Evolutionary conservation across 2,329 filamentous ascomycete genomes (phyloP).

Genomic region (Trematosphaeria pertusa): DNA sequence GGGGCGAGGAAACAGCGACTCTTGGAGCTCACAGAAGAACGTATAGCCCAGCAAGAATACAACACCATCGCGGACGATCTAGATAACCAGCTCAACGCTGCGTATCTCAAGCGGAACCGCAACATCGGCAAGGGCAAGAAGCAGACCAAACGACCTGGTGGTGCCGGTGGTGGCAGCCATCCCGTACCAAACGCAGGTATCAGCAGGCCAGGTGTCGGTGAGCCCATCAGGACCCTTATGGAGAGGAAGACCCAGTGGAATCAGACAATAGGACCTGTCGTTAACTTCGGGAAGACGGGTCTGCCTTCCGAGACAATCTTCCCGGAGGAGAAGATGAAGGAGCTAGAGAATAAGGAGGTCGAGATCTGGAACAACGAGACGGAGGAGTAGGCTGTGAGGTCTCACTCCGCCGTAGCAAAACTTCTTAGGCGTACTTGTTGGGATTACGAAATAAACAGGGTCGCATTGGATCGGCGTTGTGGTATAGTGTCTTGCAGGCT

Average conservation of each 20-base stretch:
- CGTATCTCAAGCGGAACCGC: slow-evolving; percentile 93
- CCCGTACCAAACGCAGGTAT: slow-evolving; percentile 47
- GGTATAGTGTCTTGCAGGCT: no score
- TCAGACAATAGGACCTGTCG: slow-evolving; percentile 87
- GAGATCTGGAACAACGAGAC: slow-evolving; percentile 78
- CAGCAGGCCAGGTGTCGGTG: slow-evolving; percentile 72
- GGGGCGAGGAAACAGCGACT: slow-evolving; percentile 88
- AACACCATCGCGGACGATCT: slow-evolving; percentile 96
- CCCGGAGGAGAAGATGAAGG: slow-evolving; percentile 72
- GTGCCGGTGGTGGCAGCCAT: slow-evolving; percentile 75
- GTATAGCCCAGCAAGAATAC: slow-evolving; percentile 97
- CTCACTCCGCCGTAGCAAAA: no score
- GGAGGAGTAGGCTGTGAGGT: slow-evolving; percentile 64
- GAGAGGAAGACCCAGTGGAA: slow-evolving; percentile 89
- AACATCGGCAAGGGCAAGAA: slow-evolving; percentile 95
- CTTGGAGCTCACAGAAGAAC: slow-evolving; percentile 85
- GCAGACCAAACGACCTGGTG: slow-evolving; percentile 76
- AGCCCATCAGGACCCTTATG: slow-evolving; percentile 91
- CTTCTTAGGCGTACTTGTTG: no score
- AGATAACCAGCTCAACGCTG: slow-evolving; percentile 91
- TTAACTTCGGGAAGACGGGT: slow-evolving; percentile 80
- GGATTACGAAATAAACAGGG: no score
- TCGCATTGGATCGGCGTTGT: no score
- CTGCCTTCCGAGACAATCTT: slow-evolving; percentile 83
- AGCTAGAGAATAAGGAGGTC: slow-evolving; percentile 74